Conservation (phyloP, 202 grass and related monocot species). For the Saccharum hybrid region DNA sequence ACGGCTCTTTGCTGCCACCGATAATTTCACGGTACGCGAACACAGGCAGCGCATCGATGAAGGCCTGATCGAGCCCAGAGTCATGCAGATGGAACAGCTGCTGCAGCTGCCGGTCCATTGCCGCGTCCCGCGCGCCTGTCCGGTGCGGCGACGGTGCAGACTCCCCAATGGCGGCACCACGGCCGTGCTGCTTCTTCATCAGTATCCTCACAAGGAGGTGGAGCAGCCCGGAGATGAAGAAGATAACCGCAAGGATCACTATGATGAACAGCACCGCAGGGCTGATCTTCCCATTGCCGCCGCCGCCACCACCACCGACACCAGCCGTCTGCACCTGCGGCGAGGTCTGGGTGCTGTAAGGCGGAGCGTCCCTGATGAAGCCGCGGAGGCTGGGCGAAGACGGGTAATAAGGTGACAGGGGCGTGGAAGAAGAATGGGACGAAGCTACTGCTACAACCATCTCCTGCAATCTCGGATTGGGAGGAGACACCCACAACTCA, state of each 20-base stretch:
- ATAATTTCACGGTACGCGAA: slow-evolving; percentile 83
- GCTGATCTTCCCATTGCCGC: slow-evolving; percentile 59
- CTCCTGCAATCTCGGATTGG: slow-evolving; percentile 50
- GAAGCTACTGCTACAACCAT: slow-evolving; percentile 50
- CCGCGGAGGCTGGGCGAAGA: slow-evolving; percentile 24
- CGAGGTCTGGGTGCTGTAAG: slow-evolving; percentile 32
- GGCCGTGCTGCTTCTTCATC: slow-evolving; percentile 62
- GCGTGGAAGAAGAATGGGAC: slow-evolving; percentile 35
- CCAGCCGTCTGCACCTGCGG: slow-evolving; percentile 34
- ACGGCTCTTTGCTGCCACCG: slow-evolving; percentile 69
- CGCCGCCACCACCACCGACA: slow-evolving; percentile 9
- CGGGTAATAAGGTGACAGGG: background rate
- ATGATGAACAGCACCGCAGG: slow-evolving; percentile 73
- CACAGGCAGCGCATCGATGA: slow-evolving; percentile 90
- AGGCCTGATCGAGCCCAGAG: slow-evolving; percentile 81
- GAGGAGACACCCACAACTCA: slow-evolving; percentile 51
- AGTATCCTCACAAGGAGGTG: slow-evolving; percentile 67
- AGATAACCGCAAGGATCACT: slow-evolving; percentile 67
- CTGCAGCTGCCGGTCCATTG: slow-evolving; percentile 68
- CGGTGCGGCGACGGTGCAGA: slow-evolving; percentile 15
- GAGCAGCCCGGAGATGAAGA: slow-evolving; percentile 76
- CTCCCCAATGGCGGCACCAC: slow-evolving; percentile 17
- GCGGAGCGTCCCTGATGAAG: slow-evolving; percentile 48
- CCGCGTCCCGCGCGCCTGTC: slow-evolving; percentile 22
- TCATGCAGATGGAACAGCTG: slow-evolving; percentile 69